phyloP scores from a whole-genome alignment of 1,139 yeast genomes.

The Casaregolazyma suthepensis region DNA sequence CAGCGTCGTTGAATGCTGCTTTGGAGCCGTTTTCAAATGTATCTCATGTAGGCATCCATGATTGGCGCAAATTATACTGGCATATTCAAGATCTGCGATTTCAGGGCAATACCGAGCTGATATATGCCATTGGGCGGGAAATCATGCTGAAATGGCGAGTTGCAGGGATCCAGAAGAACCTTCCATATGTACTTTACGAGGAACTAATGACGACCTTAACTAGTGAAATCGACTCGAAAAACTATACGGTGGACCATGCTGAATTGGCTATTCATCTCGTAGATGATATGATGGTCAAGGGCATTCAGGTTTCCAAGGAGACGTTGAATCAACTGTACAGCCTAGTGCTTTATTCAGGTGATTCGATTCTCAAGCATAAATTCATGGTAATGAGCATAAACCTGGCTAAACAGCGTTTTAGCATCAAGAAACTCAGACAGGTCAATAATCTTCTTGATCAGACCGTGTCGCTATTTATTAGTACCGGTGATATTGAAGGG shows the following conservation, averaged over 20 bases:
- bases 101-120: neutral
- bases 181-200: constrained; percentile 6
- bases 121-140: constrained; percentile 2
- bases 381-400: constrained; percentile 4
- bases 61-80: constrained; percentile 4
- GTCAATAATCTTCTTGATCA: constrained; percentile 10
- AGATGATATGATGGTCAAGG: constrained; percentile 10
- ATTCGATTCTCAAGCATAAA: constrained; percentile 13
- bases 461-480: constrained; percentile 21
- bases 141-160: constrained; percentile 2
- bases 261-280: constrained; percentile 12
- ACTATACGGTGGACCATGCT: constrained; percentile 5
- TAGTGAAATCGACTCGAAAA: neutral
- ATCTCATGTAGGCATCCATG: neutral
- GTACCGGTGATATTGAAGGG: constrained; percentile 22
- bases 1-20: constrained; percentile 1
- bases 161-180: neutral
- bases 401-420: neutral
- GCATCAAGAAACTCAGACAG: neutral
- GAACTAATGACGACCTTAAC: constrained; percentile 7
- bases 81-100: constrained; percentile 5
- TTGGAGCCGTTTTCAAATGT: constrained; percentile 1
- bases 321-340: constrained; percentile 12
- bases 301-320: constrained; percentile 8
- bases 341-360: constrained; percentile 14